Evolutionary conservation across 805 yeast species (phyloP).

Genomic region (Scheffersomyces stipitis): DNA sequence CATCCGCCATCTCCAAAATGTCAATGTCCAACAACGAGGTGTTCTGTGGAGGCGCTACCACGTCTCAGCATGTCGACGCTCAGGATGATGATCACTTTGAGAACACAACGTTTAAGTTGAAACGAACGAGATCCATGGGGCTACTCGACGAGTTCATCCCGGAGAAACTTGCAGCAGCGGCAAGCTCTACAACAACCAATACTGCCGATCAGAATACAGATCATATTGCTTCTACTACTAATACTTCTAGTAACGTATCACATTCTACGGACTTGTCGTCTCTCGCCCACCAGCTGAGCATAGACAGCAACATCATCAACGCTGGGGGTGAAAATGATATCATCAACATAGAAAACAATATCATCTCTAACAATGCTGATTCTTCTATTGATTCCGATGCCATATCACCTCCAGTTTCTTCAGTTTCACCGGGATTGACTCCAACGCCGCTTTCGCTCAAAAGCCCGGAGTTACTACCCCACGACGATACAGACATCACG

Average conservation of each 20-base stretch:
- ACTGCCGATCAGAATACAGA: background rate
- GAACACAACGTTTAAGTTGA: conserved; percentile 68
- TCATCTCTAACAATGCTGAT: background rate
- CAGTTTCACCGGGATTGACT: background rate
- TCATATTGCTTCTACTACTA: background rate
- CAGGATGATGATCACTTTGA: conserved; percentile 68
- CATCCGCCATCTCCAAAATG: conserved; percentile 1
- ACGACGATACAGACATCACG: conserved; percentile 79
- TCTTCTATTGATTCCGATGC: background rate
- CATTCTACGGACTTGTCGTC: background rate
- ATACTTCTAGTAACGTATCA: no score
- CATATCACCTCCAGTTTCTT: conserved; percentile 10
- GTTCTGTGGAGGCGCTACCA: conserved; percentile 60
- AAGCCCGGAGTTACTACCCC: conserved; percentile 50
- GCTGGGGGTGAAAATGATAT: no score
- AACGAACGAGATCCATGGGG: conserved; percentile 82
- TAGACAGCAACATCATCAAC: background rate
- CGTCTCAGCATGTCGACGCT: conserved; percentile 69
- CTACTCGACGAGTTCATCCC: conserved; percentile 64
- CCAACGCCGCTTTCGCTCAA: conserved; percentile 11
- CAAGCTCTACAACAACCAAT: no score
- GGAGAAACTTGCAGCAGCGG: background rate
- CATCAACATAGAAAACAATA: no score
- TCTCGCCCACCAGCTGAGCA: no score
- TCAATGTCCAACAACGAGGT: conserved; percentile 17